phyloP scores from a whole-genome alignment of 176 grass and related monocot genomes.

The Elaeis guineensis region DNA sequence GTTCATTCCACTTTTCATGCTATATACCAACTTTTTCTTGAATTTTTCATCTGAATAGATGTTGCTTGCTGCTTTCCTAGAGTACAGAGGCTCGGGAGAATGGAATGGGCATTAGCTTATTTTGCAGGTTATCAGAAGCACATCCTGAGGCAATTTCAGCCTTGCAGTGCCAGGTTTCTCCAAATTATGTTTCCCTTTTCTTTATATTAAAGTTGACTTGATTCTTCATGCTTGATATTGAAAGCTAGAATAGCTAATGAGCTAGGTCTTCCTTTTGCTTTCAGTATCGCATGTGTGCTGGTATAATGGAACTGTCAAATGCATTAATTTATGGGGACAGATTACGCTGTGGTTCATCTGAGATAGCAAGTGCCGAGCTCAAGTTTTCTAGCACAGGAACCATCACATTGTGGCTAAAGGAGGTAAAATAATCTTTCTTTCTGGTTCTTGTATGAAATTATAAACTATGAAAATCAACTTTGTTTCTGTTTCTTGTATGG shows the following conservation, averaged over 20 bases:
- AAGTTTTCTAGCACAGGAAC: conserved; percentile 48
- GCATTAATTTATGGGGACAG: conserved; percentile 77
- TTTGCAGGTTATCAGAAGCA: conserved; percentile 92
- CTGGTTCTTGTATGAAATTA: too few species aligned
- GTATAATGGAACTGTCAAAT: conserved; percentile 96
- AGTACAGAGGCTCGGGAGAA: conserved; percentile 84
- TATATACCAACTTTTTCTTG: not conserved
- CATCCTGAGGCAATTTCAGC: conserved; percentile 93
- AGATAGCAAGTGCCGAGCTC: conserved; percentile 73
- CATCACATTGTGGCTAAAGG: conserved; percentile 48
- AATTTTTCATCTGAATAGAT: conserved; percentile 9
- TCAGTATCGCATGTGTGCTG: conserved; percentile 91
- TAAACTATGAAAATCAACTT: too few species aligned
- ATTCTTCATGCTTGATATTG: too few species aligned
- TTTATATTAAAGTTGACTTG: too few species aligned
- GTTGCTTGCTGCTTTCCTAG: conserved; percentile 23
- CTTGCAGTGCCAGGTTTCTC: conserved; percentile 67
- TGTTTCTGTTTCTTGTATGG: too few species aligned
- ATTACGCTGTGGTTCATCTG: conserved; percentile 72
- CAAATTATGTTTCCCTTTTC: not conserved
- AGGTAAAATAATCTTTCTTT: conserved; percentile 31
- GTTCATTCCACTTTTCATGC: conserved; percentile 20
- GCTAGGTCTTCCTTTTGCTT: not conserved
- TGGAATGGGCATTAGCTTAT: conserved; percentile 94
- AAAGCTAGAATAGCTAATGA: not conserved